Conservation (phyloP, 2,329 filamentous ascomycete species). For the Penicillium paneum region DNA sequence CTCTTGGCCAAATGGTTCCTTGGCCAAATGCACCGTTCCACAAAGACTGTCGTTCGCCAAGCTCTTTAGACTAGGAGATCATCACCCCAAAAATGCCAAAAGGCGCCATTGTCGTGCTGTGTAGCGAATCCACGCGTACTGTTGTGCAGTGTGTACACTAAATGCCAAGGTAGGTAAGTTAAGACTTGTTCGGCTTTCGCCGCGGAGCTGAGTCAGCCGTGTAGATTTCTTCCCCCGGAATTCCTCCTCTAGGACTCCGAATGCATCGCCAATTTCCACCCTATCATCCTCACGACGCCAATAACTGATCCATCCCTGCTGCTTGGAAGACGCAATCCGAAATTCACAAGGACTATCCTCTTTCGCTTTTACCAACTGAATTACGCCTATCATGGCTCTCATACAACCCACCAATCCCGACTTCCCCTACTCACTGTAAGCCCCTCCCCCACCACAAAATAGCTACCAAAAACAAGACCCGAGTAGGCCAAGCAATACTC, state of each 20-base stretch:
- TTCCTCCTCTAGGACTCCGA: not conserved
- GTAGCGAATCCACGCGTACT: not conserved
- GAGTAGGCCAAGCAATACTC: slow-evolving; percentile 1
- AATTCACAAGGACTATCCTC: not conserved
- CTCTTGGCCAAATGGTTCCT: slow-evolving; percentile 4
- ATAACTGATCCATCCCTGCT: not conserved
- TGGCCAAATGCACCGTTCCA: slow-evolving; percentile 6
- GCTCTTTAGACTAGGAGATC: slow-evolving; percentile 14
- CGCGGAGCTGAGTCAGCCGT: not conserved
- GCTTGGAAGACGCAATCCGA: not conserved
- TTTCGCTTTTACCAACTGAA: not conserved
- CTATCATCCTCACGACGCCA: not conserved
- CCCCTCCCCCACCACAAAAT: slow-evolving; percentile 9
- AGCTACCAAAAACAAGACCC: slow-evolving; percentile 1
- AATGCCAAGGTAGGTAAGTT: not conserved
- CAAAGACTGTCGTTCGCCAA: slow-evolving; percentile 15
- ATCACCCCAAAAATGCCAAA: slow-evolving; percentile 1
- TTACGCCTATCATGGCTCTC: slow-evolving; percentile 18
- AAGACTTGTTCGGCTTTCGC: not conserved
- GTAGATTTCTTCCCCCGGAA: not conserved
- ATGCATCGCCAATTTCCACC: not conserved
- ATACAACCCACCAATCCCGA: slow-evolving; percentile 22
- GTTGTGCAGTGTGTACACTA: not conserved
- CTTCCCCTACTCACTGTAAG: slow-evolving; percentile 42
- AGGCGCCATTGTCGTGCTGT: not conserved